Evolutionary conservation across 306 rosid species (phyloP).

Genomic region (Rosa rugosa): DNA sequence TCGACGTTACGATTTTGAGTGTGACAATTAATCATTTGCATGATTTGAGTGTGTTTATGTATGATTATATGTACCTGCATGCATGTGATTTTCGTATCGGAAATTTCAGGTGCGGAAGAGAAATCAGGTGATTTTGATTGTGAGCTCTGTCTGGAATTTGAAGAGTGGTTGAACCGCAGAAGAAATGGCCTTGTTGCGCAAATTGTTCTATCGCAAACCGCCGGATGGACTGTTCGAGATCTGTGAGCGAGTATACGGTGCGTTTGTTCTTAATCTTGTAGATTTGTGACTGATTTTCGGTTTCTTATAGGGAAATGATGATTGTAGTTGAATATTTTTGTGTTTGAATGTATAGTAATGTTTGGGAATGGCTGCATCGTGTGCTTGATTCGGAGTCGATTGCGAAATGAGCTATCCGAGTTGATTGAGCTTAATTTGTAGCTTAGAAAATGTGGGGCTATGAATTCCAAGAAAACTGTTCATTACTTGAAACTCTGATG

Average conservation of each 20-base stretch:
- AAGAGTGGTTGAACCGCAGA: no score
- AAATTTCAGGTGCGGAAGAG: background rate
- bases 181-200: constrained; percentile 74
- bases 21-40: background rate
- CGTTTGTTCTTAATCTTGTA: constrained; percentile 9
- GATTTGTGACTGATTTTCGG: constrained; percentile 3
- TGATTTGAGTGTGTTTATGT: background rate
- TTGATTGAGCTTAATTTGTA: constrained; percentile 18
- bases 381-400: background rate
- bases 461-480: background rate
- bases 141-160: constrained; percentile 8
- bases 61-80: background rate
- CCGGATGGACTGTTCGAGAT: constrained; percentile 94
- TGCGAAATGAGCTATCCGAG: background rate
- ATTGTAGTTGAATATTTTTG: background rate
- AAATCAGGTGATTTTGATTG: background rate
- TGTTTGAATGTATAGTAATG: background rate
- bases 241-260: constrained; percentile 86
- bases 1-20: background rate
- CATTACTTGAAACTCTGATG: background rate
- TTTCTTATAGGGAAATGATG: background rate
- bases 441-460: constrained; percentile 27
- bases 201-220: constrained; percentile 85
- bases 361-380: constrained; percentile 9
- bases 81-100: background rate